Evolutionary conservation across 257 asterid genomes (phyloP).

Genomic region (Hygrophila difformis): DNA sequence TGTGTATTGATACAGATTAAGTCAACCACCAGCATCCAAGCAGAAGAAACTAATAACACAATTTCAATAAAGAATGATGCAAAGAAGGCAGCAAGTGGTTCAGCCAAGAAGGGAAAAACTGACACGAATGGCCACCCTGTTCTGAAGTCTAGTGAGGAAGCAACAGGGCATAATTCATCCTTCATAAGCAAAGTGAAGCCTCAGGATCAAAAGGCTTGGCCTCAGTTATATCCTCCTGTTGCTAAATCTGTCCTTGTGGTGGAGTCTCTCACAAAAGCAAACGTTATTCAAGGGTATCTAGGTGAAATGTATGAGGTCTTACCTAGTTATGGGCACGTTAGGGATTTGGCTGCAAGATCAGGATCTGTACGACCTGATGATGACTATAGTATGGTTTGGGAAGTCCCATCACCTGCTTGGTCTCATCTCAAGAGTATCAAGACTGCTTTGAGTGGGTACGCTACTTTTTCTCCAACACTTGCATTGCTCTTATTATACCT

Average conservation of each 20-base stretch:
- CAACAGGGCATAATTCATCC: conserved; percentile 18
- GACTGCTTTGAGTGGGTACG: conserved; percentile 87
- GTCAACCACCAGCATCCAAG: conserved; percentile 17
- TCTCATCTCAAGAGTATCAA: conserved; percentile 87
- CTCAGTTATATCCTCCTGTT: conserved; percentile 69
- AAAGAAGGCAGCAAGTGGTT: conserved; percentile 26
- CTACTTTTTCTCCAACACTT: background rate
- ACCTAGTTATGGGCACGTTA: conserved; percentile 91
- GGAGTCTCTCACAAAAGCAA: conserved; percentile 84
- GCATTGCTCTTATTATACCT: no score
- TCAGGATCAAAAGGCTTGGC: conserved; percentile 31
- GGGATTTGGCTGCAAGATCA: conserved; percentile 96
- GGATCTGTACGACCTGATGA: conserved; percentile 96
- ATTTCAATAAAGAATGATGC: conserved; percentile 21
- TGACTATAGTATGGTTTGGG: conserved; percentile 98
- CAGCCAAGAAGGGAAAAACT: conserved; percentile 34
- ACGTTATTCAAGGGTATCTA: conserved; percentile 89
- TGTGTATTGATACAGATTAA: conserved; percentile 33
- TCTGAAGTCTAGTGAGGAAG: conserved; percentile 20
- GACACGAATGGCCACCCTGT: conserved; percentile 19
- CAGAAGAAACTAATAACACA: conserved; percentile 27
- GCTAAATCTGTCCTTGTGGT: conserved; percentile 71
- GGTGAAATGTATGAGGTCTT: conserved; percentile 91
- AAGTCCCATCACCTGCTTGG: conserved; percentile 97
- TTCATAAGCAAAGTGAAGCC: conserved; percentile 22